Evolutionary conservation across 116 monocot species (phyloP).

Genomic region (Zostera marina): DNA sequence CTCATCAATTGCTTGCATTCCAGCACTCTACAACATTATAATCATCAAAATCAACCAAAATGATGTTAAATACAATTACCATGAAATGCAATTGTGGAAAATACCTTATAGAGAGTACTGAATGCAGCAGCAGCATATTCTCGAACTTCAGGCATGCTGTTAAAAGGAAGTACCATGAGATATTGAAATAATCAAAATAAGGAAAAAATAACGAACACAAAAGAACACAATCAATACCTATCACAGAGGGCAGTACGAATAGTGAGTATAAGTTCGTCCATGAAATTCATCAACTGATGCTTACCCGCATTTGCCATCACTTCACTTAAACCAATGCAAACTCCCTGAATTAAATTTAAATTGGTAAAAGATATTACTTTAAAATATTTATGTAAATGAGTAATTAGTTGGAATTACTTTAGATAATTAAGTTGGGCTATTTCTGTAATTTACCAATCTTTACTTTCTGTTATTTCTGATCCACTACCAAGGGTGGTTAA

Average conservation of each 20-base stretch:
- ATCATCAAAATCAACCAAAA: not conserved
- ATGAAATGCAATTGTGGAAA: not conserved
- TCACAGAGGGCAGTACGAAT: conserved; percentile 96
- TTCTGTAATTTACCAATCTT: too few species aligned
- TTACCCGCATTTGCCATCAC: conserved; percentile 94
- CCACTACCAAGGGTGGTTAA: too few species aligned
- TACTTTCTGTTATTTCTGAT: too few species aligned
- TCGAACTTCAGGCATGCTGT: conserved; percentile 74
- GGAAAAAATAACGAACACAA: not conserved
- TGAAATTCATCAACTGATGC: conserved; percentile 80
- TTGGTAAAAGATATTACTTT: too few species aligned
- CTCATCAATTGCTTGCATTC: conserved; percentile 99
- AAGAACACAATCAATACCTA: conserved; percentile 30
- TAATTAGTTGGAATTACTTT: too few species aligned
- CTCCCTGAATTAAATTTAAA: conserved; percentile 39
- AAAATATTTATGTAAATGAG: too few species aligned
- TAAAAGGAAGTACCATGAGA: conserved; percentile 1
- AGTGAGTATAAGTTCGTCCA: conserved; percentile 88
- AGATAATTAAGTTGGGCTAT: too few species aligned
- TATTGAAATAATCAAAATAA: conserved; percentile 4
- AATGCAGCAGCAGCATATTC: conserved; percentile 95
- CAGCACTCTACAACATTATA: conserved; percentile 56
- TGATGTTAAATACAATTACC: not conserved
- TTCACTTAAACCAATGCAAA: conserved; percentile 95
- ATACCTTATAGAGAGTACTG: conserved; percentile 98